Evolutionary conservation across 179 eudicot genomes (phyloP).

Genomic region (Silene coronaria): DNA sequence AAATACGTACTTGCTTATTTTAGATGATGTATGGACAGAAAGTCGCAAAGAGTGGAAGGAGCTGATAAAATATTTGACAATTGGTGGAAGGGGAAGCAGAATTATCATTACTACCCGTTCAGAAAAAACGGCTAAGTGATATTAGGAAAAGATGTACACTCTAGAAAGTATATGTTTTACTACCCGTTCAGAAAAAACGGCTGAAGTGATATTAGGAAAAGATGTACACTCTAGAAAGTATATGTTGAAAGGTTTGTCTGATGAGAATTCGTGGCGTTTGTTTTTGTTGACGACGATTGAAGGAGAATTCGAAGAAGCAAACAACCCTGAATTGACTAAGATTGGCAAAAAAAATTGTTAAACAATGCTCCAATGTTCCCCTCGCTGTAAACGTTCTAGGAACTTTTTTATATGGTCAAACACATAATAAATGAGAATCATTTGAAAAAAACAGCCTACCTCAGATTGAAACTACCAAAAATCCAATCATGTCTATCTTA

Average conservation of each 20-base stretch:
- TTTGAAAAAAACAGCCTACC: not conserved
- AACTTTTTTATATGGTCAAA: conserved; percentile 16
- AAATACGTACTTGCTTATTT: conserved; percentile 24
- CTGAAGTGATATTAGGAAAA: conserved; percentile 11
- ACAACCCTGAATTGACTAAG: not conserved
- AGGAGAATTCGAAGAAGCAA: not conserved
- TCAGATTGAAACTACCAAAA: conserved; percentile 1
- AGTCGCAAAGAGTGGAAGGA: conserved; percentile 18
- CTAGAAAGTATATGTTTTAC: conserved; percentile 5
- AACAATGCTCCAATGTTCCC: conserved; percentile 24
- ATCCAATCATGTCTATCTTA: too few species aligned
- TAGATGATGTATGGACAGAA: conserved; percentile 36
- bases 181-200: not conserved
- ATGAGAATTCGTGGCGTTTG: conserved; percentile 9
- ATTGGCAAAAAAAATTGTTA: conserved; percentile 9
- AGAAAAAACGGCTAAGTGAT: conserved; percentile 3
- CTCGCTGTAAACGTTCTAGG: conserved; percentile 22
- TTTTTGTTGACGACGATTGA: not conserved
- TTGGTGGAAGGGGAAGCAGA: not conserved
- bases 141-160: not conserved
- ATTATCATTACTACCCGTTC: not conserved
- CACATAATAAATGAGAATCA: not conserved
- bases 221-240: not conserved
- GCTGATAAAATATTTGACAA: conserved; percentile 9
- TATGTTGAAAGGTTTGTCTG: conserved; percentile 1